Evolutionary conservation across 2,329 filamentous ascomycete species (phyloP).

Genomic region (Pleurostoma richardsiae): DNA sequence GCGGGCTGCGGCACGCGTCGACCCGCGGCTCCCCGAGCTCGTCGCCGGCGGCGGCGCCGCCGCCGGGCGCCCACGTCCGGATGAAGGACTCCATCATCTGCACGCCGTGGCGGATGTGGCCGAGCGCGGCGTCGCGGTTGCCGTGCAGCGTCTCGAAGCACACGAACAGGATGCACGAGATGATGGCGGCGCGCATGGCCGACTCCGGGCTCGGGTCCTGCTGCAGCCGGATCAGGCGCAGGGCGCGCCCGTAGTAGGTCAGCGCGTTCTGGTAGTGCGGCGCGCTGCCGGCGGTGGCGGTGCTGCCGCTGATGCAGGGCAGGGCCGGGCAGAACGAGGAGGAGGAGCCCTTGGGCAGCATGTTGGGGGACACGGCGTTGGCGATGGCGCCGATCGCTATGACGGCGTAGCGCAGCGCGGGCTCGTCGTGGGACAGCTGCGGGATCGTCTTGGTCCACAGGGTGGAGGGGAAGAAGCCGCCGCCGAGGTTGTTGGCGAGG

Average conservation of each 20-base stretch:
- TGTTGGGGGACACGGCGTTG: constrained; percentile 10
- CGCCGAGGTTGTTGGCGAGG: constrained; percentile 15
- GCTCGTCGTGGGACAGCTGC: constrained; percentile 23
- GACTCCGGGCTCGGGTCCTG: background rate
- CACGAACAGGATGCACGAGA: constrained; percentile 30
- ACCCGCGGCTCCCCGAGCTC: background rate
- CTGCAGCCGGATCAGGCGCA: constrained; percentile 14
- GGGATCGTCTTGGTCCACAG: constrained; percentile 31
- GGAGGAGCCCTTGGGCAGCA: background rate
- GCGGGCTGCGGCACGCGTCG: constrained; percentile 1
- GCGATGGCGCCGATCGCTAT: constrained; percentile 29
- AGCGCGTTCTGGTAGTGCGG: constrained; percentile 24
- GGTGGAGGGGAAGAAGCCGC: constrained; percentile 21
- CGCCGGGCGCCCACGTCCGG: constrained; percentile 1
- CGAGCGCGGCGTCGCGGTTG: constrained; percentile 24
- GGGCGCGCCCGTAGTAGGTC: constrained; percentile 24
- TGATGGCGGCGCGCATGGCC: constrained; percentile 16
- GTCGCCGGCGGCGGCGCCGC: background rate
- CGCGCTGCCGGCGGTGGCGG: background rate
- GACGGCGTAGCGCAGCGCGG: constrained; percentile 28
- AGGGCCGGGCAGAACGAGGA: constrained; percentile 1
- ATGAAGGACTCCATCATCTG: constrained; percentile 28
- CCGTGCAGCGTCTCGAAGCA: constrained; percentile 31
- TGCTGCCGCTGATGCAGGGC: constrained; percentile 14
- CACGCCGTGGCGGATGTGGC: constrained; percentile 29